A percentile compares a stretch with the other conserved stretches of the same genome.
These are phyloP conservation scores for Scutellaria barbata DNA, from an alignment of 257 asterid species.

Conservation along the genomic window DNA sequence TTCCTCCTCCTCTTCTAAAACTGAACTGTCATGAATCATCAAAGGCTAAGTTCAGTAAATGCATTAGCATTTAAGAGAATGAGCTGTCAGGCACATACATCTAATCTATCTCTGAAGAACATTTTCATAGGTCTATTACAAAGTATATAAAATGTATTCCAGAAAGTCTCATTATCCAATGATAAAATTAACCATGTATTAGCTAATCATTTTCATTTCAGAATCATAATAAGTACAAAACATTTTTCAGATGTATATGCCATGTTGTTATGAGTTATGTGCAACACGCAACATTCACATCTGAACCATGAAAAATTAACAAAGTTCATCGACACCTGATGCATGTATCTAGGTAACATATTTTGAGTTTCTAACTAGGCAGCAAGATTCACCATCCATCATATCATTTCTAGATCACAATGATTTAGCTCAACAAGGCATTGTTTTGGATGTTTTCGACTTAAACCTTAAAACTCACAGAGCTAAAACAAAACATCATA, in stretches of 20 bases:
- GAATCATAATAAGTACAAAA: not conserved
- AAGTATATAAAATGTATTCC: not conserved
- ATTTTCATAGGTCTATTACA: not conserved
- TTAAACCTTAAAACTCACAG: not conserved
- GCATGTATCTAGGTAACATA: not conserved
- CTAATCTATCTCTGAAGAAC: conserved; percentile 7
- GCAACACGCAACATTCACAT: conserved; percentile 1
- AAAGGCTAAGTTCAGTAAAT: conserved; percentile 45
- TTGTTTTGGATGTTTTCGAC: not conserved
- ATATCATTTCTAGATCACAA: not conserved
- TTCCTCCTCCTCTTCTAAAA: conserved; percentile 95
- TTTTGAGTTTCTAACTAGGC: not conserved
- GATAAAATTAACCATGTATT: conserved; percentile 19
- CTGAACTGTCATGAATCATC: conserved; percentile 83
- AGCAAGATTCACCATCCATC: not conserved
- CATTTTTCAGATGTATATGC: not conserved
- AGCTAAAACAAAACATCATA: too few species aligned
- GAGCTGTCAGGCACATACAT: not conserved
- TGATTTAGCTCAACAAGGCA: not conserved
- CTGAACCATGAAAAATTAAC: not conserved
- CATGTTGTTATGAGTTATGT: not conserved
- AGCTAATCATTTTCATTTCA: conserved; percentile 1
- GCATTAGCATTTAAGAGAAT: conserved; percentile 27
- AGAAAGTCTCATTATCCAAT: not conserved
- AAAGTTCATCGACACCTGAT: not conserved